Base-by-base conservation (phyloP, 352 stramenopile species). In the Phytophthora kernoviae region DNA sequence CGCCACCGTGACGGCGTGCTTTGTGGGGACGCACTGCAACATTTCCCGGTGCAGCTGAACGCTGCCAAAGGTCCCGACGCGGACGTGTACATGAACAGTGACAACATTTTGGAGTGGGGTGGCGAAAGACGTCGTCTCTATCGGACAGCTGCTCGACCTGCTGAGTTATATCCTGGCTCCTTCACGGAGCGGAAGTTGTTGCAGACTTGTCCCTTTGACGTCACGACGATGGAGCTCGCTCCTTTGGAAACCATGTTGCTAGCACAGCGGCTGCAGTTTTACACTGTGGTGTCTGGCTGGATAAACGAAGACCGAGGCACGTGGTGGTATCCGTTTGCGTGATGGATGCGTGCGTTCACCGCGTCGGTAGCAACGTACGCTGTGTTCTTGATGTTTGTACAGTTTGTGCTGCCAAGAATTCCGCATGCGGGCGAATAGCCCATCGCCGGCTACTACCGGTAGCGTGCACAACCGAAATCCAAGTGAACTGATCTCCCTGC, bases 41-140 rank as follows among this genome's bases (percentile, higher is more conserved):
- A 76, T 51, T 70, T 72, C 11, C 73, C 76, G n/a, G 55, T 70
- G 24, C 45, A 65, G n/a, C 33, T 32, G 46, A 60, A 54, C 44
- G n/a, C 32, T 8, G 36, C 50, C 14, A 58, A 58, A 41, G 32
- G 50, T 18, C 43, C 49, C 39, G 42, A 15, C 45, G 51, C 36
- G 20, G 66, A 71, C 44, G 52, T 84, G 48, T 85, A 85, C 52
- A 78, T 79, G 47, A 85, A 85, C 58, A 85, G 75, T 47, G 70
- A 85, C 47, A 58, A 75, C 41, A 74, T 85, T 44, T 48, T 82
- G 9, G 48, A 67, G 17, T 79, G 62, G 65, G 55, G 65, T 34
- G 49, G 41, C 14, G 47, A 52, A 9, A 39, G 34, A 39, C 51
- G 49, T 10, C 60, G 37, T 10, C 32, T 79, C 45, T 78, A 74